A percentile compares a stretch with the other conserved stretches of the same genome.
Evolutionary conservation across 495 filamentous ascomycete species (phyloP).

Genomic region (Halenospora varia): DNA sequence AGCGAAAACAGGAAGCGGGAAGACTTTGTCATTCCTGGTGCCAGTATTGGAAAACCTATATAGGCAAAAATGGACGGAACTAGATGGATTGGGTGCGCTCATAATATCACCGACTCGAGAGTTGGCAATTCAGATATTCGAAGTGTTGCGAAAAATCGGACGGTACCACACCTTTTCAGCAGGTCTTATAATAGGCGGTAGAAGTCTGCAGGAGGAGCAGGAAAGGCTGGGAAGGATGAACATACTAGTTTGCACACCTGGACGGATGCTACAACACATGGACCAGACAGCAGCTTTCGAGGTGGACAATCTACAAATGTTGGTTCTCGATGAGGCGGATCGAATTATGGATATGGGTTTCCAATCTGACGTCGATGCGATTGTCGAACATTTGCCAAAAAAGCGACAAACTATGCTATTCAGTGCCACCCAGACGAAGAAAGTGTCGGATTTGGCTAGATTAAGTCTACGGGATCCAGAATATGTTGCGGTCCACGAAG

Average conservation of each 20-base stretch:
- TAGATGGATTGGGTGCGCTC: conserved; percentile 87
- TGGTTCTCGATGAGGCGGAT: conserved; percentile 95
- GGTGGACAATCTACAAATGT: conserved; percentile 82
- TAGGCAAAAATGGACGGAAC: conserved; percentile 80
- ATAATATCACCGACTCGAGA: conserved; percentile 94
- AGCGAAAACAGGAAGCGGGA: conserved; percentile 94
- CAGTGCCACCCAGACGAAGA: conserved; percentile 93
- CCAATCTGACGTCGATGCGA: conserved; percentile 84
- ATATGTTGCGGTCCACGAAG: conserved; percentile 90
- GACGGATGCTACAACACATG: conserved; percentile 91
- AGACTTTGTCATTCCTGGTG: conserved; percentile 90
- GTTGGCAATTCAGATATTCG: conserved; percentile 95
- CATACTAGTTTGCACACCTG: conserved; percentile 94
- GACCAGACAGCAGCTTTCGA: conserved; percentile 91
- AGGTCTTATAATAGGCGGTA: conserved; percentile 92
- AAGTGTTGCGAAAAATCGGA: conserved; percentile 87
- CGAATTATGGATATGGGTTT: conserved; percentile 99
- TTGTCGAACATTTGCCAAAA: conserved; percentile 86
- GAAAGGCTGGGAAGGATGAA: conserved; percentile 91
- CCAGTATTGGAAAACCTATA: conserved; percentile 96
- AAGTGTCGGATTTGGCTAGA: conserved; percentile 85
- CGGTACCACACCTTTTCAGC: conserved; percentile 88
- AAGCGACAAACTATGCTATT: conserved; percentile 90
- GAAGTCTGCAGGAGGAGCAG: conserved; percentile 81
- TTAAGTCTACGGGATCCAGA: conserved; percentile 86